Evolutionary conservation across 1,284 basidiomycete species (phyloP), one percentile per base, ranked within the genome.

Genomic region (Tylopilus orsonianus): DNA sequence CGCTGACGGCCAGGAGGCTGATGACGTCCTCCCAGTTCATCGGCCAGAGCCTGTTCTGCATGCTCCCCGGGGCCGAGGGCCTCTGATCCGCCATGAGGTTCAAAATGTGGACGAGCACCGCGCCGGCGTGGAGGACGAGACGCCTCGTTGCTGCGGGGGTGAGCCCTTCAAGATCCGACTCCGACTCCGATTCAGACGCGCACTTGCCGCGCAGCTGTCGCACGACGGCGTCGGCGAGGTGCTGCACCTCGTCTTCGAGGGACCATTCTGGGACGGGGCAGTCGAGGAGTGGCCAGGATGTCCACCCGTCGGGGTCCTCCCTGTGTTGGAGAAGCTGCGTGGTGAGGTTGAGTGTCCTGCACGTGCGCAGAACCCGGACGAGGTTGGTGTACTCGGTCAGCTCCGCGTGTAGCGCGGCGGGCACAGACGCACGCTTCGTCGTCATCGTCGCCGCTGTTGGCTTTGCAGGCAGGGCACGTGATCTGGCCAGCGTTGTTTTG

Each of bases 21-120:
- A 67, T 44, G 29, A 65, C 54, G 47, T 67, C 62, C 48, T 68
- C 52, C 66, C 66, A 68, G 23, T 64, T 57, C 57, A 64, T 59
- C 8, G 54, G 46, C 46, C 46, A 58, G 2, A 65, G 53, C 41
- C 66, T 62, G 41, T 66, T 67, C 36, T 65, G 66, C 65, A 67
- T 66, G 38, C 65, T 68, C 27, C 54, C 66, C 20, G 65, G 48
- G 6, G 52, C 61, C 14, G 56, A 50, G 41, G 62, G 66, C 3
- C 62, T 43, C 18, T 65, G 62, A 32, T 64, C 53, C 3, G 49
- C 63, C 44, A 64, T 35, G 45, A 60, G 55, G 46, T 51, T 60
- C 26, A 65, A 29, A 36, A 62, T 47, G 44, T 48, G 61, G 16
- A 50, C 47, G 5, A 68, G 48, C 4, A 64, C 19, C 12, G 51